phyloP scores from a whole-genome alignment of 139 green algal genomes.

The Closterium sp. region DNA sequence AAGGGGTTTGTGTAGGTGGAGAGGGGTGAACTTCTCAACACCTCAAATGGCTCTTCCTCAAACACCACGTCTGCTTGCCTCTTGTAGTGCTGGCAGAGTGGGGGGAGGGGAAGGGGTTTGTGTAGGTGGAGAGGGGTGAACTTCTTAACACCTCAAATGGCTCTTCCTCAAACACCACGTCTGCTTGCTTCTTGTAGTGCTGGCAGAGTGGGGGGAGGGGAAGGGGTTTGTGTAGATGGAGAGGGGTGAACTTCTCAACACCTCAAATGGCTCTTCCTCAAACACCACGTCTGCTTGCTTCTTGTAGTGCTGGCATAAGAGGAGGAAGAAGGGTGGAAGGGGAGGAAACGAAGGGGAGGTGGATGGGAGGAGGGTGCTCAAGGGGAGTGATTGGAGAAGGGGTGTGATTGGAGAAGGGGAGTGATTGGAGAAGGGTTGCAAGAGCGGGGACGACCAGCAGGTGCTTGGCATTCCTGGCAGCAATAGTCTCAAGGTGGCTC shows the following conservation, averaged over 20 bases:
- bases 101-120: neutral
- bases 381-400: too few species aligned
- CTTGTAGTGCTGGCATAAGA: neutral
- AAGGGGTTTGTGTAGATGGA: neutral
- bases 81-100: slow-evolving; percentile 9
- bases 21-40: neutral
- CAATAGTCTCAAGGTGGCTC: too few species aligned
- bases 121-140: neutral
- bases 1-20: neutral
- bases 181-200: too few species aligned
- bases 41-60: slow-evolving; percentile 24
- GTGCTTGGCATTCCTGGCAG: too few species aligned
- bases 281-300: slow-evolving; percentile 9
- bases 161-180: too few species aligned
- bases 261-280: too few species aligned
- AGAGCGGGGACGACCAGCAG: too few species aligned
- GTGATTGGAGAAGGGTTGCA: too few species aligned
- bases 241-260: too few species aligned
- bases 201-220: neutral
- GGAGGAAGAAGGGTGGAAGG: neutral
- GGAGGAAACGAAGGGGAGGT: neutral
- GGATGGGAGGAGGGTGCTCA: neutral
- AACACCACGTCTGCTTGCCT: slow-evolving; percentile 15
- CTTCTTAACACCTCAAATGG: too few species aligned
- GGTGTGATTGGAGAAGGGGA: too few species aligned